Conservation (phyloP, 495 filamentous ascomycete species). For the Jackrogersella minutella region DNA sequence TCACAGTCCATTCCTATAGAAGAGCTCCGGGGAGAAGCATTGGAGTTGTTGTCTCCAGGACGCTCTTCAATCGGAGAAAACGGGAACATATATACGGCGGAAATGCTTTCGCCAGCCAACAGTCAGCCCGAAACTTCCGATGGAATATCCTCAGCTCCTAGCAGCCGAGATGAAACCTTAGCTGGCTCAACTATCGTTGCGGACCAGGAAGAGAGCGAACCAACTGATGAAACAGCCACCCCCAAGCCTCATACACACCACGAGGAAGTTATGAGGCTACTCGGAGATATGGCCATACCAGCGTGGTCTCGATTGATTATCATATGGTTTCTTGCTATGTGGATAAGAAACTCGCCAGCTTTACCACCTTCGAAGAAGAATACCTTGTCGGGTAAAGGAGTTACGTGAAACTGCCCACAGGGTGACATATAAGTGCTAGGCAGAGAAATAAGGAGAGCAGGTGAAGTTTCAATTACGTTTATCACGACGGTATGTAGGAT, state of each 20-base stretch:
- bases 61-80: not conserved
- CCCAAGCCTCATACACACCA: not conserved
- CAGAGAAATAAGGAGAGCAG: no score
- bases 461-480: no score
- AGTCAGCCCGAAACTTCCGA: not conserved
- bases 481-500: no score
- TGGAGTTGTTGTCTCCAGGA: not conserved
- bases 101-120: not conserved
- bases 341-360: not conserved
- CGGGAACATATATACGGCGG: not conserved
- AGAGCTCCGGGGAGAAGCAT: not conserved
- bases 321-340: not conserved
- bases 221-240: not conserved
- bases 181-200: not conserved
- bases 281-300: not conserved
- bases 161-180: not conserved
- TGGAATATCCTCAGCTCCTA: not conserved
- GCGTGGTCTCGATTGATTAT: not conserved
- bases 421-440: not conserved
- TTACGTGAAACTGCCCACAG: not conserved
- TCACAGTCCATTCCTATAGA: not conserved
- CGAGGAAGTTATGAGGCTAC: conserved; percentile 1
- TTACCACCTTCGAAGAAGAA: not conserved
- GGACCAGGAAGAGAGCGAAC: not conserved
- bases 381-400: not conserved